These are phyloP conservation scores for Bromus sterilis DNA, from an alignment of 176 grass and related monocot genomes.

Conservation along the genomic window DNA sequence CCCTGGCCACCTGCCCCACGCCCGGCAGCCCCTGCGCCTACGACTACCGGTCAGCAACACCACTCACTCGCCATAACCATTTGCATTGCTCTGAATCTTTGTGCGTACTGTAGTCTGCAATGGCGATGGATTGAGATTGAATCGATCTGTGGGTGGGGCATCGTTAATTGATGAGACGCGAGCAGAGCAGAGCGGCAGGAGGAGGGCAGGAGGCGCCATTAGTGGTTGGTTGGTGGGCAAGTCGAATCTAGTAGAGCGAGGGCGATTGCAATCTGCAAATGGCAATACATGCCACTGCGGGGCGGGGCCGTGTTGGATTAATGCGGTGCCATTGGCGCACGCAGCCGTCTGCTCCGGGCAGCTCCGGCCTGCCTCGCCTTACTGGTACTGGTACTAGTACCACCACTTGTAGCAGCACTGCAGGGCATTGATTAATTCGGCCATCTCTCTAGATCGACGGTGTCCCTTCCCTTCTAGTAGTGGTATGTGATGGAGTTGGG, in stretches of 20 bases:
- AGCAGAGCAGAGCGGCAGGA: background rate
- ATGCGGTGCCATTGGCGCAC: conserved; percentile 20
- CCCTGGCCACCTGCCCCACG: conserved; percentile 50
- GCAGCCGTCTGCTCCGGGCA: background rate
- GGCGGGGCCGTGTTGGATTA: conserved; percentile 22
- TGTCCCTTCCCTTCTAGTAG: background rate
- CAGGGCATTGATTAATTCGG: background rate
- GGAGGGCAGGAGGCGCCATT: conserved; percentile 23
- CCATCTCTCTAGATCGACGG: background rate
- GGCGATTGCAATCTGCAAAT: background rate
- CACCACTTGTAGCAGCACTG: background rate
- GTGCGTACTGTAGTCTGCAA: too few relatives aligned
- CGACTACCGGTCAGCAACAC: conserved; percentile 57
- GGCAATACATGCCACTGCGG: conserved; percentile 2
- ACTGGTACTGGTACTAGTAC: background rate
- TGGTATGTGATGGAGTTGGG: background rate
- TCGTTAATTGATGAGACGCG: conserved; percentile 2
- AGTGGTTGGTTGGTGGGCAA: conserved; percentile 39
- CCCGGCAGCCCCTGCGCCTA: conserved; percentile 54
- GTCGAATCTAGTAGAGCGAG: conserved; percentile 24
- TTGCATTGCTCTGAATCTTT: too few relatives aligned
- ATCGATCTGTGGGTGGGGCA: conserved; percentile 15
- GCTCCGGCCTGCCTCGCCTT: conserved; percentile 17
- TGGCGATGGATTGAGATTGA: background rate
- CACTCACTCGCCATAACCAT: background rate